Conservation (phyloP, 2,329 filamentous ascomycete genomes). For the Fusarium brevicatenulatum region DNA sequence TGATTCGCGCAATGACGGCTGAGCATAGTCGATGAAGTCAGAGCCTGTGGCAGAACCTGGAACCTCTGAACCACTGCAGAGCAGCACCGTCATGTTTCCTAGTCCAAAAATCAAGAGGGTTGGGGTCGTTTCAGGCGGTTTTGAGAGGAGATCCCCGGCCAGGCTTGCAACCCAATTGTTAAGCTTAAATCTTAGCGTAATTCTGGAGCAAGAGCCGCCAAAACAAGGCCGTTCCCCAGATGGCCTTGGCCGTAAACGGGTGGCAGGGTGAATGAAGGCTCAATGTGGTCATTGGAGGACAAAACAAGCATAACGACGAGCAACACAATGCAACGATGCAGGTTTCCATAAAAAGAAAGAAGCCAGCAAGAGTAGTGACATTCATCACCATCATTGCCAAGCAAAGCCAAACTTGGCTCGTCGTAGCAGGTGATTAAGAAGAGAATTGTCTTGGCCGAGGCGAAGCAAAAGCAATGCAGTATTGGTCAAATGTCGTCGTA, state of each 20-base stretch:
- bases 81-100: not conserved
- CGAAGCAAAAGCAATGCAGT: conserved; percentile 20
- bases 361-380: conserved; percentile 8
- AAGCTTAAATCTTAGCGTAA: conserved; percentile 39
- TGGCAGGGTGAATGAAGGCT: not conserved
- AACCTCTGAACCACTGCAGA: not conserved
- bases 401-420: conserved; percentile 9
- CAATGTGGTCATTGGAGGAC: conserved; percentile 7
- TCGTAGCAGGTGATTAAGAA: conserved; percentile 30
- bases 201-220: conserved; percentile 26
- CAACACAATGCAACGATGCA: conserved; percentile 2
- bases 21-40: conserved; percentile 11
- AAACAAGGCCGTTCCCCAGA: not conserved
- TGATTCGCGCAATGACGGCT: not conserved
- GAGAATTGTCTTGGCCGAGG: conserved; percentile 28
- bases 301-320: conserved; percentile 12
- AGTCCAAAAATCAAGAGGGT: not conserved
- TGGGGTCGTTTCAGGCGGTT: conserved; percentile 15
- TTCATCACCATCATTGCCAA: conserved; percentile 24
- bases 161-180: conserved; percentile 19
- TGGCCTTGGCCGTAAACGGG: not conserved
- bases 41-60: not conserved
- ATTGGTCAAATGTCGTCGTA: conserved; percentile 18
- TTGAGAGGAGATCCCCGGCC: conserved; percentile 18
- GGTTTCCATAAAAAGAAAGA: conserved; percentile 12